These are phyloP conservation scores for Phytopythium boreale DNA, from an alignment of 352 stramenopile genomes.

Conservation along the genomic window DNA sequence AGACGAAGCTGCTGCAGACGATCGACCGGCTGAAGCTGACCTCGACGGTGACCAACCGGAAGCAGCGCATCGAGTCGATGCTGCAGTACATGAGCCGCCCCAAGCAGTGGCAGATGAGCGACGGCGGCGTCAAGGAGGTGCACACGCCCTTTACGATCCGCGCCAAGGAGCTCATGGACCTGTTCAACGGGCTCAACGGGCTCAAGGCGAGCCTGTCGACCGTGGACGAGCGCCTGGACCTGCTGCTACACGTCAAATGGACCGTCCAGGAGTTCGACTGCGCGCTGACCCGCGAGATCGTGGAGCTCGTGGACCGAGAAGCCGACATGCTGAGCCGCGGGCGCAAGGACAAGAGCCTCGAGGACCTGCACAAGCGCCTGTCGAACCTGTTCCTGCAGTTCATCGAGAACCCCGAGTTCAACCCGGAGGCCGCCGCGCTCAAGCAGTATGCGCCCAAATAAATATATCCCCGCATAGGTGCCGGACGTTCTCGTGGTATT, in stretches of 20 bases:
- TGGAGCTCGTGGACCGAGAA: conserved; percentile 92
- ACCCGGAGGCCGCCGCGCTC: conserved; percentile 81
- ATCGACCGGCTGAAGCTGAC: conserved; percentile 89
- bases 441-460: conserved; percentile 22
- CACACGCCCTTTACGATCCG: conserved; percentile 88
- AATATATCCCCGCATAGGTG: not conserved
- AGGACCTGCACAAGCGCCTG: conserved; percentile 84
- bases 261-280: conserved; percentile 92
- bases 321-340: conserved; percentile 91
- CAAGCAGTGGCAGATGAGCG: conserved; percentile 92
- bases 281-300: conserved; percentile 83
- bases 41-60: conserved; percentile 73
- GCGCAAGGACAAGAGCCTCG: conserved; percentile 70
- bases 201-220: conserved; percentile 49
- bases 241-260: conserved; percentile 93
- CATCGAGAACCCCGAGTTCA: conserved; percentile 92
- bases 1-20: conserved; percentile 84
- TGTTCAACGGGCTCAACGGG: conserved; percentile 82
- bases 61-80: conserved; percentile 86
- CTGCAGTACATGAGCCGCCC: conserved; percentile 86
- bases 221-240: conserved; percentile 87
- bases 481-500: too few species aligned
- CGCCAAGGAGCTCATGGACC: conserved; percentile 86
- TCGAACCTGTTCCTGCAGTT: conserved; percentile 91
- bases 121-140: conserved; percentile 86